Conservation (phyloP, 169 alveolate species). For the Cryptosporidium xiaoi region DNA sequence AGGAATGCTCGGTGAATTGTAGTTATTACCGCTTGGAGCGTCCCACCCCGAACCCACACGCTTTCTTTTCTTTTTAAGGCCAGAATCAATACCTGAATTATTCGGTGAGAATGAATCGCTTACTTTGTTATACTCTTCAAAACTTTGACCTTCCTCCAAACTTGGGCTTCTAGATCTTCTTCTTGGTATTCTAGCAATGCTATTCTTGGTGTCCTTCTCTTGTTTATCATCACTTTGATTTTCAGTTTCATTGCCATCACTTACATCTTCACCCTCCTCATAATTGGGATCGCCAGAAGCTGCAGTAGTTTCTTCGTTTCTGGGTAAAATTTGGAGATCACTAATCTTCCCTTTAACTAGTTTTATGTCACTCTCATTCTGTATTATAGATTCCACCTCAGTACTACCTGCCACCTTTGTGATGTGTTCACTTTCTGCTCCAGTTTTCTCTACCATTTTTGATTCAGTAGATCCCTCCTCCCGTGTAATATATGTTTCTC, state of each 20-base stretch:
- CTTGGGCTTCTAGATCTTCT: conserved; percentile 76
- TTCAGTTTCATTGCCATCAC: conserved; percentile 20
- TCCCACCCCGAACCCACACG: conserved; percentile 70
- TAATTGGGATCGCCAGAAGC: conserved; percentile 13
- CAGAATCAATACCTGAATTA: conserved; percentile 52
- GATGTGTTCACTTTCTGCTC: background rate
- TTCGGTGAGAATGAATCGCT: conserved; percentile 46
- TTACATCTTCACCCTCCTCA: conserved; percentile 63
- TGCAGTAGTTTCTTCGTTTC: conserved; percentile 25
- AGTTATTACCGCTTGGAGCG: conserved; percentile 45
- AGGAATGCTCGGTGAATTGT: conserved; percentile 52
- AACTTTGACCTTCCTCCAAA: conserved; percentile 51
- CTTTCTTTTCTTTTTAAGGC: conserved; percentile 50
- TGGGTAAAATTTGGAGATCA: conserved; percentile 38
- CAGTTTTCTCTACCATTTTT: background rate
- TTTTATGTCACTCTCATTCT: conserved; percentile 27
- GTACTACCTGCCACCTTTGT: background rate
- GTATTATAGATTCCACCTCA: conserved; percentile 14
- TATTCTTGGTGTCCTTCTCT: conserved; percentile 35
- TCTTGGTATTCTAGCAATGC: conserved; percentile 54
- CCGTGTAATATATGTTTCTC: conserved; percentile 19
- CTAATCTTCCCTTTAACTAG: conserved; percentile 23
- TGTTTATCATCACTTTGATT: background rate
- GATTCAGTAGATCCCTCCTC: conserved; percentile 9
- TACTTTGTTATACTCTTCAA: conserved; percentile 45